phyloP scores from a whole-genome alignment of 352 stramenopile species.

The Globisporangium canariense region DNA sequence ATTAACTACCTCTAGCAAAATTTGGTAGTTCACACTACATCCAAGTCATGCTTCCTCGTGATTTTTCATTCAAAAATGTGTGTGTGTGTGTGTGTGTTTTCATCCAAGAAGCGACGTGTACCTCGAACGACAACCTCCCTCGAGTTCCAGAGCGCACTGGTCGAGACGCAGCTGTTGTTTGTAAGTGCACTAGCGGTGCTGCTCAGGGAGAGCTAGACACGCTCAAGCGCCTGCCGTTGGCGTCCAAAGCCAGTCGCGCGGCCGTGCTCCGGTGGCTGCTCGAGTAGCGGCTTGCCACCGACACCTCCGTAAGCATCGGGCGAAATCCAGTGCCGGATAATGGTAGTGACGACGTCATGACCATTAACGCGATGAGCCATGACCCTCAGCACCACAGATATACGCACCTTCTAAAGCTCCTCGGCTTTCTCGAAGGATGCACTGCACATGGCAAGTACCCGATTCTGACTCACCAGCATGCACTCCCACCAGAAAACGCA shows the following conservation, averaged over 20 bases:
- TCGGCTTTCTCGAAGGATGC: conserved; percentile 17
- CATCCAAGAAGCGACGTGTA: too few species aligned
- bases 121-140: too few species aligned
- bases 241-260: conserved; percentile 1
- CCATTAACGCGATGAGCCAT: too few species aligned
- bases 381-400: neutral
- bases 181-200: neutral
- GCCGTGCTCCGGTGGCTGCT: conserved; percentile 5
- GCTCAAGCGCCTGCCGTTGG: neutral
- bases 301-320: conserved; percentile 9
- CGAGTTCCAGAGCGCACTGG: too few species aligned
- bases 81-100: too few species aligned
- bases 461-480: conserved; percentile 16
- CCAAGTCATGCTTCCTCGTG: too few species aligned
- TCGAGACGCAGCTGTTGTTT: too few species aligned
- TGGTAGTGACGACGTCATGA: too few species aligned
- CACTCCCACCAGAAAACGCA: conserved; percentile 21
- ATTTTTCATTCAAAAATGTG: too few species aligned
- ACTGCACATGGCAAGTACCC: conserved; percentile 32
- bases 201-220: neutral
- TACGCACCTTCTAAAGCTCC: conserved; percentile 16
- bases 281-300: neutral
- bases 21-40: too few species aligned
- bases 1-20: too few species aligned
- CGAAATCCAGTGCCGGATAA: neutral